Percentiles rank a stretch among this genome's conserved stretches.
These are phyloP conservation scores for Sporisorium scitamineum DNA, from an alignment of 1,284 basidiomycete species.

Conservation along the genomic window DNA sequence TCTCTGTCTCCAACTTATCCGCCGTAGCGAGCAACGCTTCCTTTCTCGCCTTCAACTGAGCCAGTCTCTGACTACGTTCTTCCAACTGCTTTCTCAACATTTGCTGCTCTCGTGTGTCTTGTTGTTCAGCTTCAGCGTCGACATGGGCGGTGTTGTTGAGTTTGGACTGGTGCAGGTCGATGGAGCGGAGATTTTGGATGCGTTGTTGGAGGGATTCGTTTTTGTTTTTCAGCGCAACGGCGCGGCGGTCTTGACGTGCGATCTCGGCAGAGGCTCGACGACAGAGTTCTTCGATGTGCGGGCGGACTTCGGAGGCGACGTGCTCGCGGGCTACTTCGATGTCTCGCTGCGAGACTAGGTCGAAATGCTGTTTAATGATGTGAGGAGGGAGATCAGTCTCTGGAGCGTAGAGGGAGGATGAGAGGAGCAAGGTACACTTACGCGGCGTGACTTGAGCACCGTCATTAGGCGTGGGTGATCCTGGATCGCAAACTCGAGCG, in stretches of 20 bases:
- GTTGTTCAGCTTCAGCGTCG: background rate
- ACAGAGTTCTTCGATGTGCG: conserved; percentile 46
- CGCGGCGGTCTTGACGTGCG: conserved; percentile 36
- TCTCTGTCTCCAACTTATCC: conserved; percentile 25
- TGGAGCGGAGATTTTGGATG: conserved; percentile 32
- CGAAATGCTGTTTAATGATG: conserved; percentile 24
- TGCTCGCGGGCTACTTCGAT: conserved; percentile 39
- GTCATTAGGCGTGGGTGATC: conserved; percentile 50
- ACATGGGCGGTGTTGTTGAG: conserved; percentile 9
- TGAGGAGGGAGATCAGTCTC: background rate
- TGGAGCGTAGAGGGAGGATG: background rate
- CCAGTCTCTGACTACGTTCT: conserved; percentile 5
- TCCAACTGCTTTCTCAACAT: conserved; percentile 11
- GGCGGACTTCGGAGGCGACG: conserved; percentile 44
- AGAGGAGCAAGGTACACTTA: conserved; percentile 16
- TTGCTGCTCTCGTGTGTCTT: conserved; percentile 1
- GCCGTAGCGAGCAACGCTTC: conserved; percentile 24
- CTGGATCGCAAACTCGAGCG: conserved; percentile 40
- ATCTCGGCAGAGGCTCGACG: conserved; percentile 33
- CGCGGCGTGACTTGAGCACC: conserved; percentile 42
- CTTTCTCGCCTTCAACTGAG: conserved; percentile 17
- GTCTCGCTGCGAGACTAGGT: conserved; percentile 44
- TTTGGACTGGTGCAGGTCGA: conserved; percentile 39
- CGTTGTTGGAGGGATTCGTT: conserved; percentile 36
- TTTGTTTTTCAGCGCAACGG: conserved; percentile 36